A percentile compares a stretch with the other conserved stretches of the same genome.
These are phyloP conservation scores for Gynostemma pentaphyllum DNA, from an alignment of 306 rosid species.

Conservation along the genomic window DNA sequence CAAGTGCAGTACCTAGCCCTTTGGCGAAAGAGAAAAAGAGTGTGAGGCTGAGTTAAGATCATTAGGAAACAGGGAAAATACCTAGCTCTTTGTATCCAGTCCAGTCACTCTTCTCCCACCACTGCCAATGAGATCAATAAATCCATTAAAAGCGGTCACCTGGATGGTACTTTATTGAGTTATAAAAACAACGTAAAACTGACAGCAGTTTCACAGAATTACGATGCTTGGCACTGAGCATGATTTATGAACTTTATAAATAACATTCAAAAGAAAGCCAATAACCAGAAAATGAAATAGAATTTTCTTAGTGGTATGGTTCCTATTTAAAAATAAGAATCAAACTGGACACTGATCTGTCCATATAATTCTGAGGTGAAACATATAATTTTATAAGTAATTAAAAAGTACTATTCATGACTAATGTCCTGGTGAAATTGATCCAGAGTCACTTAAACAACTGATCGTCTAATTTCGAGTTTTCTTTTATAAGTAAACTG, in stretches of 20 bases:
- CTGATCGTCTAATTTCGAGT: neutral
- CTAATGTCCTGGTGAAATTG: neutral
- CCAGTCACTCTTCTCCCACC: conserved; percentile 99
- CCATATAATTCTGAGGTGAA: neutral
- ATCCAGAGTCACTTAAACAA: neutral
- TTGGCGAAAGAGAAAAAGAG: neutral
- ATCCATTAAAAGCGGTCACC: conserved; percentile 87
- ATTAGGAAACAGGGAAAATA: conserved; percentile 18
- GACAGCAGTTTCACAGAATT: neutral
- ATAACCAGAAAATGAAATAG: conserved; percentile 1
- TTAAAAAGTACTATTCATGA: neutral
- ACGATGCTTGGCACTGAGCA: neutral
- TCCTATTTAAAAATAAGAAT: neutral
- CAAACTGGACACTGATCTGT: neutral
- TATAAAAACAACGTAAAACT: conserved; percentile 27
- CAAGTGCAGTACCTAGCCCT: neutral
- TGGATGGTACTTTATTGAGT: conserved; percentile 52
- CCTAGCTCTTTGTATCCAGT: conserved; percentile 99
- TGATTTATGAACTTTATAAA: neutral
- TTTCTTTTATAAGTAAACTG: neutral
- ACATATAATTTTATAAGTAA: neutral
- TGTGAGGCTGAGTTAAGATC: neutral
- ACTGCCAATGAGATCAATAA: conserved; percentile 97
- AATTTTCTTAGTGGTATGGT: neutral
- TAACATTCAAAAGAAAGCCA: neutral